These are phyloP conservation scores for Jaltomata sinuosa DNA, from an alignment of 257 asterid species.

Conservation along the genomic window DNA sequence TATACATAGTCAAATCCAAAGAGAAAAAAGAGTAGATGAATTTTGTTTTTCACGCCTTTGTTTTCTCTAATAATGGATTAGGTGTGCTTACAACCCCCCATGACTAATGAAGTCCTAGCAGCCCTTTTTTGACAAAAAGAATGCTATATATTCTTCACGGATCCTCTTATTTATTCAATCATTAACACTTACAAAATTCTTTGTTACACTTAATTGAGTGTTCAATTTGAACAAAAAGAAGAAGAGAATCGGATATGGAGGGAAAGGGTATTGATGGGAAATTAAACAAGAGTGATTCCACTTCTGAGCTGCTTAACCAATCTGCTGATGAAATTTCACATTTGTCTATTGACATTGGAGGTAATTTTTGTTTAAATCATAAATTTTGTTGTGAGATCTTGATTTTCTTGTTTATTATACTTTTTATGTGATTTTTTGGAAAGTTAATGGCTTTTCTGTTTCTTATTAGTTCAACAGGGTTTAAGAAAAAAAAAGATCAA, in stretches of 20 bases:
- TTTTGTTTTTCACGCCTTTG: background rate
- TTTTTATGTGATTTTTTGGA: background rate
- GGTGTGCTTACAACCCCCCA: background rate
- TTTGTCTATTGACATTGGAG: constrained; percentile 86
- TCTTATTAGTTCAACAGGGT: background rate
- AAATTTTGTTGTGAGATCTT: background rate
- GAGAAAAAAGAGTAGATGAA: background rate
- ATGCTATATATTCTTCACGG: background rate
- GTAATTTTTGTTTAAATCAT: constrained; percentile 21
- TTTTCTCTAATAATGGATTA: background rate
- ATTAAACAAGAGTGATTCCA: background rate
- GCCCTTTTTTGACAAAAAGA: background rate
- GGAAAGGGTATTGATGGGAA: background rate
- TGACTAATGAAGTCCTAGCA: background rate
- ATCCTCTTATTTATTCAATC: background rate
- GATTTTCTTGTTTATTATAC: background rate
- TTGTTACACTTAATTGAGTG: background rate
- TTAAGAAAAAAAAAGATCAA: background rate
- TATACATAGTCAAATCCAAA: background rate
- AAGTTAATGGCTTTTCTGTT: background rate
- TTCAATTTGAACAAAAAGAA: background rate
- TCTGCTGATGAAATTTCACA: constrained; percentile 43
- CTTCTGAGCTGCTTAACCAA: constrained; percentile 5
- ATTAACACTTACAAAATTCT: background rate
- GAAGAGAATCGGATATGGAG: background rate